Evolutionary conservation across 257 asterid species (phyloP), one percentile per base, ranked within the genome.

Genomic region (Nicotiana undulata): DNA sequence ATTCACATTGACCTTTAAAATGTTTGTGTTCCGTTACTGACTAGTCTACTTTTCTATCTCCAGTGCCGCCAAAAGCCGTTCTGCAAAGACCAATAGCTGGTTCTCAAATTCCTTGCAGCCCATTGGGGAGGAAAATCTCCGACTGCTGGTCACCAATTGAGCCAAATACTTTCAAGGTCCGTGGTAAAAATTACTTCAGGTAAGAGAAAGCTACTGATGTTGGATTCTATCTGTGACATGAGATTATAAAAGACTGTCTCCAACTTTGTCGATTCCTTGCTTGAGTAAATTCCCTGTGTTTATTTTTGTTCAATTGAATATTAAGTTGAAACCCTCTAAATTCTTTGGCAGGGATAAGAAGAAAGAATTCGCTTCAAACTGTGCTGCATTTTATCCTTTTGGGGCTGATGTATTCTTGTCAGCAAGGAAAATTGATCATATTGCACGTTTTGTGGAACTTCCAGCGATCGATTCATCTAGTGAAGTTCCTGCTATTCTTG

Each of bases 341-440:
- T 84, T 83, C 61, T 84, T 84, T 80, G 60, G 53, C 90, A 95
- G 99, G 90, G 99, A 95, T 88, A 95, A 92, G 83, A 93, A 91
- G 98, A 95, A 95, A 86, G 98, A 91, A 85, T 51, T 77, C 44
- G 93, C 98, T 83, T 81, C 89, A 68, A 86, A 88, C 64, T 32
- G 44, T 87, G 90, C 94, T 78, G 97, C 98, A 60, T 95, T 88
- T 86, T 82, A 89, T 81, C 99, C 99, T 49, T 89, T 95, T 79
- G 99, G 99, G 37, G 96, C 85, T 37, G 98, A 95, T 77, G 93
- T 91, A 65, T 95, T 93, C 88, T 81, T 92, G 80, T 92, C 96
- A 82, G 91, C 97, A 58, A 85, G 88, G 76, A 95, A 95, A 89
- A 91, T 95, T 56, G 89, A 90, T 85, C 99, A 93, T 59, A 81